Percentiles rank a stretch among this genome's conserved stretches.
These are phyloP conservation scores for Cadophora sp. DNA, from an alignment of 2,329 filamentous ascomycete genomes.

Conservation along the genomic window DNA sequence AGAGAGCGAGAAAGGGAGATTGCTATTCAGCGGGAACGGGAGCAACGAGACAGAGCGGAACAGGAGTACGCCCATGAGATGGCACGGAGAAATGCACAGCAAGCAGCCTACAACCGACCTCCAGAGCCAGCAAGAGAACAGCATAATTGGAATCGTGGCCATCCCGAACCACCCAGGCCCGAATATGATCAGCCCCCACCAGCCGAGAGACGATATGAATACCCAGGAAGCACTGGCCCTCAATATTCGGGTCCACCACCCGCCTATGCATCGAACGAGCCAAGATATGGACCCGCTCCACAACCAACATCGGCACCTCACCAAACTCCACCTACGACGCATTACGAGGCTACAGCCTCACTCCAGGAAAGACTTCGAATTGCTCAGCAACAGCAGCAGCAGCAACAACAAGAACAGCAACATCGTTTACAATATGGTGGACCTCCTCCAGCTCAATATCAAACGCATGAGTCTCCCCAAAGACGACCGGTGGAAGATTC, in stretches of 20 bases:
- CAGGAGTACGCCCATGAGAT: conserved; percentile 39
- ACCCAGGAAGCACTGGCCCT: conserved; percentile 36
- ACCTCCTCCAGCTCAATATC: conserved; percentile 45
- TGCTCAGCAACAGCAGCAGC: conserved; percentile 45
- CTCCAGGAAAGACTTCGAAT: conserved; percentile 42
- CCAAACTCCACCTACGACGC: conserved; percentile 40
- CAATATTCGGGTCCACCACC: conserved; percentile 38
- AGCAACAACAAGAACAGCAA: conserved; percentile 46
- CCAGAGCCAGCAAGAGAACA: conserved; percentile 39
- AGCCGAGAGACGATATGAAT: conserved; percentile 38
- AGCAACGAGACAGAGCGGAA: conserved; percentile 46
- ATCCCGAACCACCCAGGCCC: conserved; percentile 35
- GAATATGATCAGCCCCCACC: conserved; percentile 30
- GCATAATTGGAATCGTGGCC: conserved; percentile 40
- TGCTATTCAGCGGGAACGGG: conserved; percentile 24
- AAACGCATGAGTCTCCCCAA: conserved; percentile 54
- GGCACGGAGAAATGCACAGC: conserved; percentile 35
- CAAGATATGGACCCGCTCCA: conserved; percentile 45
- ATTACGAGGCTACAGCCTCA: conserved; percentile 39
- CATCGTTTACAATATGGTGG: conserved; percentile 44
- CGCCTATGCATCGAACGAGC: conserved; percentile 39
- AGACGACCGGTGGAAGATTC: conserved; percentile 55
- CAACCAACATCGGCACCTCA: conserved; percentile 45
- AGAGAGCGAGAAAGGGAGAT: conserved; percentile 50
- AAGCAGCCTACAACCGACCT: conserved; percentile 33